phyloP scores from a whole-genome alignment of 2,329 filamentous ascomycete genomes.

The Sarocladiaceae sp. region DNA sequence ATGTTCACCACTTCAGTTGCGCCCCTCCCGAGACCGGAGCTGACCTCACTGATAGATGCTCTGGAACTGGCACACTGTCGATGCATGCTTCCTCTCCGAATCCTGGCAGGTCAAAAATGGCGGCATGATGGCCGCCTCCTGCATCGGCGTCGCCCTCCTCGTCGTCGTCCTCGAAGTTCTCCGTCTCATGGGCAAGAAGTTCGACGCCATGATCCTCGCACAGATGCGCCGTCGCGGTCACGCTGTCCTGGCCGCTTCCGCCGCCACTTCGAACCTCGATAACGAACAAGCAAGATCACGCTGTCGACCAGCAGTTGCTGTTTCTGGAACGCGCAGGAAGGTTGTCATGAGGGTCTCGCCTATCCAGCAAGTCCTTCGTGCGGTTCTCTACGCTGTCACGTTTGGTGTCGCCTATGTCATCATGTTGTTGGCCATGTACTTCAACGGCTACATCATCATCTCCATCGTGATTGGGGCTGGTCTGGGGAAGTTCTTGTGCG shows the following conservation, averaged over 20 bases:
- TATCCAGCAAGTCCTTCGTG: conserved; percentile 58
- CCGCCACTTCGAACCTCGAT: not conserved
- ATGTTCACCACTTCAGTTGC: conserved; percentile 9
- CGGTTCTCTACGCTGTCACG: conserved; percentile 58
- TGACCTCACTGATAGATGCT: conserved; percentile 50
- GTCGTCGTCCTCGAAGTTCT: conserved; percentile 66
- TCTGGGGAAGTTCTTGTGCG: conserved; percentile 47
- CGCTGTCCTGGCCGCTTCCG: not conserved
- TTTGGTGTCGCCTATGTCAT: conserved; percentile 69
- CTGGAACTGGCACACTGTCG: conserved; percentile 71
- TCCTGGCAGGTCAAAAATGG: conserved; percentile 66
- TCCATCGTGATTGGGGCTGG: conserved; percentile 58
- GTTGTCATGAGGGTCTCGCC: conserved; percentile 48
- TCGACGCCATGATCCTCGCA: conserved; percentile 42
- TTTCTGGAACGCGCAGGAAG: conserved; percentile 11
- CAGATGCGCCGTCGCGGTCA: conserved; percentile 7
- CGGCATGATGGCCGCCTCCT: conserved; percentile 71
- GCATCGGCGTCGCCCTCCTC: conserved; percentile 68
- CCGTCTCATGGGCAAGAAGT: conserved; percentile 64
- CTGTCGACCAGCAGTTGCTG: not conserved
- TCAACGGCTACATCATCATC: conserved; percentile 69
- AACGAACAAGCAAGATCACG: not conserved
- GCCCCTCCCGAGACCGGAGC: conserved; percentile 6
- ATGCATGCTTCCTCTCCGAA: conserved; percentile 62
- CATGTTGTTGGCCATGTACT: conserved; percentile 62